Percentiles rank a stretch among this genome's conserved stretches.
Evolutionary conservation across 1,139 yeast species (phyloP).

Genomic region (Geotrichum candidum): DNA sequence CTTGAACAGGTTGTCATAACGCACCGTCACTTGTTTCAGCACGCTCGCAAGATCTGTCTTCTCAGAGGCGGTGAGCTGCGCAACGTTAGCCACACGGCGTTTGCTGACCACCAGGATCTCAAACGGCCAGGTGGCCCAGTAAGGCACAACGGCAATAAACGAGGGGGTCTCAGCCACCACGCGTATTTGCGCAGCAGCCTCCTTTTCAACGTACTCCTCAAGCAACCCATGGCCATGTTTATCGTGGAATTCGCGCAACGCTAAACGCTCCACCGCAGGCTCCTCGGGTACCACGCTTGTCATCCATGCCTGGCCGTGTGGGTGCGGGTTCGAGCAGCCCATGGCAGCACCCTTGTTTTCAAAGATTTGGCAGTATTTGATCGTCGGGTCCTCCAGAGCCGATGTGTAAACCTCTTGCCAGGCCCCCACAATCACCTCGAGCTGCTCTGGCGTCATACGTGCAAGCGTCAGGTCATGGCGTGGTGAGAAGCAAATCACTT

Average conservation of each 20-base stretch:
- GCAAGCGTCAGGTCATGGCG: constrained; percentile 64
- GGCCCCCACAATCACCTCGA: constrained; percentile 47
- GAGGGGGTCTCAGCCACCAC: constrained; percentile 56
- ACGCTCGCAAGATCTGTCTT: constrained; percentile 53
- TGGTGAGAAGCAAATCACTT: constrained; percentile 71
- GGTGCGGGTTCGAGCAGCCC: constrained; percentile 83
- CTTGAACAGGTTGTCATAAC: constrained; percentile 65
- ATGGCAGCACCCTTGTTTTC: constrained; percentile 75
- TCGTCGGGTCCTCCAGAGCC: constrained; percentile 40
- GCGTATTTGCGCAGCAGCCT: constrained; percentile 41
- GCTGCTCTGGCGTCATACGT: constrained; percentile 45
- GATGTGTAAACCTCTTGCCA: constrained; percentile 56
- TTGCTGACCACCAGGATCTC: constrained; percentile 60
- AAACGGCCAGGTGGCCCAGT: constrained; percentile 83
- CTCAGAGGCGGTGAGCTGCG: constrained; percentile 47
- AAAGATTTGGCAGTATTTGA: constrained; percentile 61
- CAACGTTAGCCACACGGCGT: constrained; percentile 48
- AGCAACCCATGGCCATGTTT: constrained; percentile 47
- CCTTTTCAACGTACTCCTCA: constrained; percentile 60
- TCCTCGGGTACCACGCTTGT: constrained; percentile 62
- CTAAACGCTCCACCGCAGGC: constrained; percentile 47
- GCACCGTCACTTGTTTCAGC: constrained; percentile 50
- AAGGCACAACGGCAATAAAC: constrained; percentile 68
- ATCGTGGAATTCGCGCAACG: constrained; percentile 43
- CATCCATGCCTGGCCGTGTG: constrained; percentile 77